Percentiles rank a stretch among this genome's conserved stretches.
Evolutionary conservation across 305 asterid genomes (phyloP).

Genomic region (Fraxinus velutina): DNA sequence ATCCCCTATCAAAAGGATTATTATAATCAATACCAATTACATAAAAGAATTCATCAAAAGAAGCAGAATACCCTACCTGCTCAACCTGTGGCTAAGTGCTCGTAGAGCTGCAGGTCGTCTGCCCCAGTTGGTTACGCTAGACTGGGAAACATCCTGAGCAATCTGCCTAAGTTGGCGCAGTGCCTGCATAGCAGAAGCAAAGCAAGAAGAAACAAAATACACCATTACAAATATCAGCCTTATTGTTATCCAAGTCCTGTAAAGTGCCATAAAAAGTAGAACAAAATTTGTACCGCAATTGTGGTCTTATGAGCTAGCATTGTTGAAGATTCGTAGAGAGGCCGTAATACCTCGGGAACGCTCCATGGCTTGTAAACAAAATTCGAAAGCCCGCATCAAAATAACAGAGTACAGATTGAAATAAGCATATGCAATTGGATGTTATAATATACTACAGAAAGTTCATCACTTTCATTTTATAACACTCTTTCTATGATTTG

Average conservation of each 20-base stretch:
- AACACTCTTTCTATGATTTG: not conserved
- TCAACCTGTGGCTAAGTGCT: constrained; percentile 74
- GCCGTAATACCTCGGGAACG: constrained; percentile 87
- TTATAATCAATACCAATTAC: not conserved
- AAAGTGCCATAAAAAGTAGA: constrained; percentile 8
- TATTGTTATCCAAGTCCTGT: not conserved
- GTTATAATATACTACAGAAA: not conserved
- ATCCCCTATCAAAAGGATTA: constrained; percentile 52
- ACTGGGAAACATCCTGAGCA: constrained; percentile 68
- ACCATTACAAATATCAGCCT: not conserved
- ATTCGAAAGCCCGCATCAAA: not conserved
- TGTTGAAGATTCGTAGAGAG: constrained; percentile 77
- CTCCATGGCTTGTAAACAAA: constrained; percentile 53
- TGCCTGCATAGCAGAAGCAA: constrained; percentile 44
- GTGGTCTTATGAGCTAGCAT: constrained; percentile 76
- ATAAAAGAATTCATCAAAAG: not conserved
- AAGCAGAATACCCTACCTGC: constrained; percentile 46
- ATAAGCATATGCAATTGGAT: not conserved
- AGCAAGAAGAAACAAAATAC: constrained; percentile 1
- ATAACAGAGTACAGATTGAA: not conserved
- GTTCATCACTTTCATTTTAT: not conserved
- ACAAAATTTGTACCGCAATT: constrained; percentile 55
- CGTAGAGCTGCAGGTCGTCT: constrained; percentile 83
- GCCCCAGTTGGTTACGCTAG: constrained; percentile 71
- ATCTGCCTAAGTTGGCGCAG: constrained; percentile 85